These are phyloP conservation scores for Neurospora sp. DNA, from an alignment of 495 filamentous ascomycete genomes.

Conservation along the genomic window DNA sequence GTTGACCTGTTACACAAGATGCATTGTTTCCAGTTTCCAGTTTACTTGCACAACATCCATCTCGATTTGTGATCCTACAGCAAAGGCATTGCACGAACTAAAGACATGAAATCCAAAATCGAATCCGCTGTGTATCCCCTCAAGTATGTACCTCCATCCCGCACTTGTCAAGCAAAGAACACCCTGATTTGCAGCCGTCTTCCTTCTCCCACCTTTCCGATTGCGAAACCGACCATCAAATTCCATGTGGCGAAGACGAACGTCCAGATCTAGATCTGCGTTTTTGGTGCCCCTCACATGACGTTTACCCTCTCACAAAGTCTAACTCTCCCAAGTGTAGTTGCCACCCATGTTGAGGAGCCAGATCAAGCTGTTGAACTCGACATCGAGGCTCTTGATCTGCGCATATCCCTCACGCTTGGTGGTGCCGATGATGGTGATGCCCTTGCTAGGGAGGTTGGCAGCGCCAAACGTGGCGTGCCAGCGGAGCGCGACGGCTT, in stretches of 20 bases:
- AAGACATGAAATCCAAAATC: not conserved
- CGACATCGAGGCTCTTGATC: conserved; percentile 23
- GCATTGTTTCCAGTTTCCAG: not conserved
- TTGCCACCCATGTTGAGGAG: conserved; percentile 28
- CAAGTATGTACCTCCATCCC: not conserved
- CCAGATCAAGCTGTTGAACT: conserved; percentile 31
- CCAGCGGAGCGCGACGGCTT: conserved; percentile 23
- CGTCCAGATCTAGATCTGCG: not conserved
- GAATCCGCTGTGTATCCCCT: not conserved
- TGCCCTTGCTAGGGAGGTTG: conserved; percentile 21
- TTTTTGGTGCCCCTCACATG: not conserved
- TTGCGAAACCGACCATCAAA: not conserved
- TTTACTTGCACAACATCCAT: not conserved
- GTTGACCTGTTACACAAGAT: not conserved
- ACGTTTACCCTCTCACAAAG: not conserved
- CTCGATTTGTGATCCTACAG: not conserved
- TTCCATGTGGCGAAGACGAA: not conserved
- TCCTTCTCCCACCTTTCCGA: not conserved
- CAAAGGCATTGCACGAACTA: not conserved
- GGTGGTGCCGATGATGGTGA: conserved; percentile 24
- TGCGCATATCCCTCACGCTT: conserved; percentile 21
- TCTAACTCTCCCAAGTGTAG: conserved; percentile 26
- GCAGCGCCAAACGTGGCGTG: conserved; percentile 28
- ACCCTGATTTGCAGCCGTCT: not conserved
- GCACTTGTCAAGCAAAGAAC: not conserved